Percentiles rank a stretch among this genome's conserved stretches.
Conservation (phyloP, 1,139 yeast species). For the Yamadazyma oceani region DNA sequence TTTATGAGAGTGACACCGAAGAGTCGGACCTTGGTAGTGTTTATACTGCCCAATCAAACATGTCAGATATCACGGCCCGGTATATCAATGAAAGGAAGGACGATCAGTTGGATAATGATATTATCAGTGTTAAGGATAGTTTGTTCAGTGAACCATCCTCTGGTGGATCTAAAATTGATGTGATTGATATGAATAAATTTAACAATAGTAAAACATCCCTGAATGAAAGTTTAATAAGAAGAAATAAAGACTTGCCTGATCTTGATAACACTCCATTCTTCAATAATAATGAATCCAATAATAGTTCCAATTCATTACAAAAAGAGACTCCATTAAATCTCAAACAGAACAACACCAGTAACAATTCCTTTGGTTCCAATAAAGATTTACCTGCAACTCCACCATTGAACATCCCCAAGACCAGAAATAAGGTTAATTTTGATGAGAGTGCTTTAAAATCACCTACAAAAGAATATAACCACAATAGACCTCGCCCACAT, state of each 20-base stretch:
- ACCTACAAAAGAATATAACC: background rate
- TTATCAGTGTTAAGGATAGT: slow-evolving; percentile 16
- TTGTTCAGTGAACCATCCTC: slow-evolving; percentile 12
- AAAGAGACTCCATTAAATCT: slow-evolving; percentile 4
- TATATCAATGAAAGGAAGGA: slow-evolving; percentile 10
- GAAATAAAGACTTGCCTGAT: slow-evolving; percentile 8
- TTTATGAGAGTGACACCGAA: slow-evolving; percentile 9
- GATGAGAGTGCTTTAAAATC: slow-evolving; percentile 2
- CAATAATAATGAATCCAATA: background rate
- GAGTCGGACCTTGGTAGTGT: slow-evolving; percentile 6
- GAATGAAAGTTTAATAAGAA: background rate
- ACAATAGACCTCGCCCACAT: background rate
- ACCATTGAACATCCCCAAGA: slow-evolving; percentile 8
- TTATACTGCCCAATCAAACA: slow-evolving; percentile 4
- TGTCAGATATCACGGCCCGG: slow-evolving; percentile 9
- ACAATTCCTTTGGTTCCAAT: background rate
- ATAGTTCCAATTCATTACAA: slow-evolving; percentile 5
- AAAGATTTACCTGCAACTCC: slow-evolving; percentile 8
- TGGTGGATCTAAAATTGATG: slow-evolving; percentile 1
- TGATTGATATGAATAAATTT: slow-evolving; percentile 1
- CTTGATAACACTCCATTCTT: slow-evolving; percentile 2
- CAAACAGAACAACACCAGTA: background rate
- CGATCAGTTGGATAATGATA: slow-evolving; percentile 6
- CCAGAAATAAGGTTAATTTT: slow-evolving; percentile 6
- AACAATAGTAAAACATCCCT: slow-evolving; percentile 3